Conservation (phyloP, 768 basidiomycete species). For the Nevesoporus exiguus region DNA sequence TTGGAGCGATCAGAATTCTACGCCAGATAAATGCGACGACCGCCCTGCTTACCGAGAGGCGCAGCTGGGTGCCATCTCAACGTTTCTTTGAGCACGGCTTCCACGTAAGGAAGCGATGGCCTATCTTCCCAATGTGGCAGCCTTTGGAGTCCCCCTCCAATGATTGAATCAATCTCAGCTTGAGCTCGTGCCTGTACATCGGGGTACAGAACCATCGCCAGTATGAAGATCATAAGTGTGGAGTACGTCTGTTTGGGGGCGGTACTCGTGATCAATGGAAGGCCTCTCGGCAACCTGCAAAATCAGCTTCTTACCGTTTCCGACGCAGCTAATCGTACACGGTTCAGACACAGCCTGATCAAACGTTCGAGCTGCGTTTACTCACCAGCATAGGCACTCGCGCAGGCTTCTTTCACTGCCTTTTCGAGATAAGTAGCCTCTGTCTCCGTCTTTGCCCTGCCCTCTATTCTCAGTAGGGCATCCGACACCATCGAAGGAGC, state of each 20-base stretch:
- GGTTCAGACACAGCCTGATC: conserved; percentile 8
- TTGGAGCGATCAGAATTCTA: not conserved
- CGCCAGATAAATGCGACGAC: not conserved
- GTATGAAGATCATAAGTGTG: conserved; percentile 17
- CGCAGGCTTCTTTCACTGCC: conserved; percentile 22
- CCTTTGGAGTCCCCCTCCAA: conserved; percentile 18
- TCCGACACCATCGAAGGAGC: conserved; percentile 25
- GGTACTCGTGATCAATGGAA: conserved; percentile 7
- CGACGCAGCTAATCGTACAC: conserved; percentile 14
- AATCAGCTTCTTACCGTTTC: conserved; percentile 20
- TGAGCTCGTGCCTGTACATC: conserved; percentile 21
- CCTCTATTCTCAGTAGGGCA: conserved; percentile 13
- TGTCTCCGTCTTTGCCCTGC: not conserved
- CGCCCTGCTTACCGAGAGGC: conserved; percentile 8
- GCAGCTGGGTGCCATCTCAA: conserved; percentile 23
- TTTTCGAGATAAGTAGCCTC: conserved; percentile 16
- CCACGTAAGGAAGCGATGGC: conserved; percentile 19
- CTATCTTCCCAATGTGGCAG: conserved; percentile 21
- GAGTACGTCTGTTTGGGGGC: conserved; percentile 18
- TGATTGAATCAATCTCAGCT: conserved; percentile 17
- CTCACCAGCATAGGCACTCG: conserved; percentile 20
- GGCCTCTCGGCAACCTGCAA: not conserved
- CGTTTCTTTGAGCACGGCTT: conserved; percentile 22
- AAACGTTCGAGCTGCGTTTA: not conserved
- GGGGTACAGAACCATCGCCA: conserved; percentile 27